Evolutionary conservation across 1,139 yeast genomes (phyloP).

Genomic region (Debaryomycetaceae sp.): DNA sequence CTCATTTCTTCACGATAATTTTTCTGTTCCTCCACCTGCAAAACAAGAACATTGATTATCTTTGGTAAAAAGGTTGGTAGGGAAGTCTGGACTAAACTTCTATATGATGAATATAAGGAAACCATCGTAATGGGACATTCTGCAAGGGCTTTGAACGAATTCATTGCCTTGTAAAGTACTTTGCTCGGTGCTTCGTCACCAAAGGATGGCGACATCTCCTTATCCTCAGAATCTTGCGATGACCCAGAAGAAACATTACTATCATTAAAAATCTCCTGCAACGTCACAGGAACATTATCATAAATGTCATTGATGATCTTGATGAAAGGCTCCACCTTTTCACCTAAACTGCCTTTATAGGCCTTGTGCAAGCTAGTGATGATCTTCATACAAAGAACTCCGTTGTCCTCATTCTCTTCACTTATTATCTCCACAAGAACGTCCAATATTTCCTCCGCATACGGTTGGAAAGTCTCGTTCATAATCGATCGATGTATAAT

Average conservation of each 20-base stretch:
- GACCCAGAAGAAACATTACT: conserved; percentile 14
- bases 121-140: conserved; percentile 98
- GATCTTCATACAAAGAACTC: conserved; percentile 86
- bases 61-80: conserved; percentile 79
- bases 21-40: conserved; percentile 62
- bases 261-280: conserved; percentile 53
- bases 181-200: conserved; percentile 38
- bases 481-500: conserved; percentile 77
- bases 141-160: conserved; percentile 85
- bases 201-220: conserved; percentile 36
- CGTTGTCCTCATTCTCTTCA: conserved; percentile 92
- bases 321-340: conserved; percentile 76
- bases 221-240: conserved; percentile 32
- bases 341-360: conserved; percentile 65
- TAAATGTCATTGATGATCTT: conserved; percentile 75
- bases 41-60: conserved; percentile 67
- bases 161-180: conserved; percentile 55
- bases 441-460: conserved; percentile 59
- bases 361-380: conserved; percentile 87
- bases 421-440: conserved; percentile 60
- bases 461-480: conserved; percentile 78
- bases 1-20: conserved; percentile 56
- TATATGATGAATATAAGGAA: conserved; percentile 82
- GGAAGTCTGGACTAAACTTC: conserved; percentile 66
- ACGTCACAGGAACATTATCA: conserved; percentile 75